Evolutionary conservation across 2,329 filamentous ascomycete genomes (phyloP), one percentile per base, ranked within the genome.

Genomic region (Paecilomyces sp.): DNA sequence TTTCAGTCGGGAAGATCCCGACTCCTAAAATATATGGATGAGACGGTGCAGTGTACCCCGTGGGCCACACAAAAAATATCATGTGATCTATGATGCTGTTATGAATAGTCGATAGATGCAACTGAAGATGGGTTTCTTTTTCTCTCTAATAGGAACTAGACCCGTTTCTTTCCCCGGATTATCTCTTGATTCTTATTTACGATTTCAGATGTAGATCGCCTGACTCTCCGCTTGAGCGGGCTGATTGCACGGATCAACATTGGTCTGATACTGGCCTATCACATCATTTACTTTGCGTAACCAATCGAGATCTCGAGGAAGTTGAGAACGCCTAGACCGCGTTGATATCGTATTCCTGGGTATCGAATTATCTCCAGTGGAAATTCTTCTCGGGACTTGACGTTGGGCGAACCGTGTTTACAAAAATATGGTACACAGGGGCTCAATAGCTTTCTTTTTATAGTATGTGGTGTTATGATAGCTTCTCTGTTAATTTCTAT

Each of bases 51-150:
- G 54, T 36, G 54, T 18, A 33, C 54, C 54, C 54, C 31, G 25
- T 55, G 24, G 30, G 54, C 36, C 31, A 33, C 28, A 31, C 28
- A 22, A 55, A 54, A 55, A 31, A 31, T 55, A 31, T 55, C 54
- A 55, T 55, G 54, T 68, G 70, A 69, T 70, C 67, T 68, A 74
- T 74, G 41, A 47, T 47, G 72, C 67, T 70, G 71, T 74, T 73
- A 74, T 67, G 72, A 74, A 72, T 73, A 69, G 69, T 69, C 68
- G 72, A 72, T 74, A 73, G 71, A 74, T 69, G 71, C 69, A 70
- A 72, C 67, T 70, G 68, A 69, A 71, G 67, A 70, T 67, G 64
- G 67, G 64, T 30, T 53, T 53, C 22, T 53, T 25, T 53, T 30
- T 30, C 31, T 33, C 31, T 33, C 31, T 25, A 22, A 53, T 15